Base-by-base conservation (phyloP, 768 basidiomycete species). In the Hypholoma fasciculare region DNA sequence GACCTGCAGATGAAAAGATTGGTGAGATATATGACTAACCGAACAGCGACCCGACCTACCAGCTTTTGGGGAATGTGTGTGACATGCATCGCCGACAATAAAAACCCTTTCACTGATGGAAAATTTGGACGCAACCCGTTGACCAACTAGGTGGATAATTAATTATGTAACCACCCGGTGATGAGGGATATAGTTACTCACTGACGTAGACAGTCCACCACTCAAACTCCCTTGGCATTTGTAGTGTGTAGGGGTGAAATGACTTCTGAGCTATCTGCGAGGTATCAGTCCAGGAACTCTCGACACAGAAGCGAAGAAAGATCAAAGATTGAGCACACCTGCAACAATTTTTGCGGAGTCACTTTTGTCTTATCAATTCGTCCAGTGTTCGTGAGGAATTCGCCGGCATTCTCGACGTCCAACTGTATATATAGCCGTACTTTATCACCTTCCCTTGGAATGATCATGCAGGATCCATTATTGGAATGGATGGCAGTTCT, bases 131-230 rank as follows among this genome's bases (percentile, higher is more conserved):
- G 89, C 88, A 1, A 92, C 85, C 12, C 89, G 83, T 65, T 92
- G 90, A 1, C 89, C 89, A 57, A 91, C 89, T 88, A 46, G 27
- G 39, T 16, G 36, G 36, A 14, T 12, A 42, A 38, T 30, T 17
- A 9, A 34, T 14, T 9, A 34, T 34, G 30, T 34, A 34, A 7
- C 30, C 9, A 9, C 9, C 30, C 30, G 30, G 6, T 34, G 30
- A 42, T 39, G 7, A 19, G 13, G 36, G 19, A 30, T 13, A 42
- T 38, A 2, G 30, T 8, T 11, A 71, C 85, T 19, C 61, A 88
- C 88, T 84, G 61, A 80, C 81, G 63, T 90, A 92, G 20, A 87
- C 78, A 2, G 89, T 89, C 84, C 85, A 89, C 88, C 88, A 90
- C 27, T 88, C 78, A 23, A 86, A 77, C 7, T 70, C 64, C n/a